These are phyloP conservation scores for Hibiscus tridactylites DNA, from an alignment of 345 rosid species.

Conservation along the genomic window DNA sequence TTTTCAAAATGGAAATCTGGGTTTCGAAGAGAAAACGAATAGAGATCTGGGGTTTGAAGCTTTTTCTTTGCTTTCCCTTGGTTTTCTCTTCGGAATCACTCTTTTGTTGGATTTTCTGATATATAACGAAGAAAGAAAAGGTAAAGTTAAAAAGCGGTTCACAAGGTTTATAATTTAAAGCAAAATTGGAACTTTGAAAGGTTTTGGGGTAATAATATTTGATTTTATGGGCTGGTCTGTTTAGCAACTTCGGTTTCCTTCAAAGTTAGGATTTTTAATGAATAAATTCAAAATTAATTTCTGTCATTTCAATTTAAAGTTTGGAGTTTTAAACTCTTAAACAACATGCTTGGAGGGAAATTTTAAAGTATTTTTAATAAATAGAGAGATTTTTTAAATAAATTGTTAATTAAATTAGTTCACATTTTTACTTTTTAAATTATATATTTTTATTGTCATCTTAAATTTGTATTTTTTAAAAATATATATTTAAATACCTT, in stretches of 20 bases:
- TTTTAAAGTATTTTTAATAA: too few relatives aligned
- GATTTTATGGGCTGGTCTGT: not conserved
- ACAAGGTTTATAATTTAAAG: not conserved
- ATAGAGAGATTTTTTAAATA: too few relatives aligned
- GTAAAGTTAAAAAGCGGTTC: not conserved
- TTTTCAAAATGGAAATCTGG: not conserved
- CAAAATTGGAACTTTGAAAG: not conserved
- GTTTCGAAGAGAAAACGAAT: slow-evolving; percentile 4
- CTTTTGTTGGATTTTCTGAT: not conserved
- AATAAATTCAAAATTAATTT: not conserved
- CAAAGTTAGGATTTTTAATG: not conserved
- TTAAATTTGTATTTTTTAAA: too few relatives aligned
- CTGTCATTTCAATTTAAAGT: too few relatives aligned
- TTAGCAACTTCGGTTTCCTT: not conserved
- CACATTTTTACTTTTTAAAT: too few relatives aligned
- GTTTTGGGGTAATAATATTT: not conserved
- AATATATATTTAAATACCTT: too few relatives aligned
- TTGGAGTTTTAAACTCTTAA: not conserved
- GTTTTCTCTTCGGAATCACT: not conserved
- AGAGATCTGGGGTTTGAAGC: slow-evolving; percentile 10
- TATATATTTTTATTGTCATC: not conserved
- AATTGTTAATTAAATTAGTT: not conserved
- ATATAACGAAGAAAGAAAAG: not conserved
- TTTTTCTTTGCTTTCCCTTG: not conserved
- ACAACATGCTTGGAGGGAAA: not conserved